Conservation (phyloP, 1,139 yeast species). For the Nadsonia commutata region DNA sequence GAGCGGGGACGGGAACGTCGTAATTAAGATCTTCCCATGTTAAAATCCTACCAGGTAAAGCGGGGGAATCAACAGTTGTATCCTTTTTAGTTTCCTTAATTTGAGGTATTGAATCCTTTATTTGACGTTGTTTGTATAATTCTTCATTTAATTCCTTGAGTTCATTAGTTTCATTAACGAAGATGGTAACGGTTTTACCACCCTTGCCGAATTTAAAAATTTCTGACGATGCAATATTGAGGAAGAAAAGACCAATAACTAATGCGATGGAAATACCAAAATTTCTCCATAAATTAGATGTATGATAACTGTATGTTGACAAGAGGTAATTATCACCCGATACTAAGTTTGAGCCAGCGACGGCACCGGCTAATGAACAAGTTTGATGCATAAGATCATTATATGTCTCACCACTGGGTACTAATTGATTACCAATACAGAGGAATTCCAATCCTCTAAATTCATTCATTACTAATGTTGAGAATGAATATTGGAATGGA, state of each 20-base stretch:
- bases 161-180: neutral
- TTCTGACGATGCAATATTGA: conserved; percentile 24
- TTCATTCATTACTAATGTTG: conserved; percentile 33
- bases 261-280: conserved; percentile 25
- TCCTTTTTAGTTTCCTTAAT: conserved; percentile 10
- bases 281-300: conserved; percentile 25
- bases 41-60: conserved; percentile 32
- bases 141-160: neutral
- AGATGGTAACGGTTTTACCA: neutral
- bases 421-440: conserved; percentile 18
- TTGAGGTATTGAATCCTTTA: no score
- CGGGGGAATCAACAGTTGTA: no score
- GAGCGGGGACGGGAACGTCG: conserved; percentile 24
- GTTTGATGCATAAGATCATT: conserved; percentile 24
- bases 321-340: conserved; percentile 29
- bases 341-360: conserved; percentile 27
- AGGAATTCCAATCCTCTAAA: conserved; percentile 28
- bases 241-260: conserved; percentile 20
- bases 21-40: conserved; percentile 31
- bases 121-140: neutral
- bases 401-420: conserved; percentile 27
- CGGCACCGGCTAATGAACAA: conserved; percentile 29
- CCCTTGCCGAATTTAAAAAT: neutral
- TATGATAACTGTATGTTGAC: conserved; percentile 23
- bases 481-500: conserved; percentile 34